These are phyloP conservation scores for Entomortierella lignicola DNA, from an alignment of 192 early-diverging fungal species.

Conservation along the genomic window DNA sequence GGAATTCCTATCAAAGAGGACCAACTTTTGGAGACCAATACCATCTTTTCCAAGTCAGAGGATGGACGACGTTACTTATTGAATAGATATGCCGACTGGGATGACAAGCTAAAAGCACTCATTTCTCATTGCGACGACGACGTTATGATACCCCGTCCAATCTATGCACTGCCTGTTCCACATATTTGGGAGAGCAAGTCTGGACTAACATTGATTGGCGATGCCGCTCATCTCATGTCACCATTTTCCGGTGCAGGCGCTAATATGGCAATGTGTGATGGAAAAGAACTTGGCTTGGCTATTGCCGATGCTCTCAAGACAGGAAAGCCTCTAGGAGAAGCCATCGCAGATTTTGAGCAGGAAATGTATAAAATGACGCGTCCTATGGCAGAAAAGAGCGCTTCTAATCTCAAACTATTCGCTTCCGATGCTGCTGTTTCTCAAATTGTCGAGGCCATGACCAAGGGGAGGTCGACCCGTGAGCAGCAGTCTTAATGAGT, in stretches of 20 bases:
- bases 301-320: conserved; percentile 28
- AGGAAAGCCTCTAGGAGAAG: conserved; percentile 14
- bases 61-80: conserved; percentile 20
- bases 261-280: conserved; percentile 55
- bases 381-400: conserved; percentile 18
- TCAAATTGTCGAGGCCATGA: conserved; percentile 7
- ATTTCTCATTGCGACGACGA: conserved; percentile 15
- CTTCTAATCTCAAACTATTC: conserved; percentile 20
- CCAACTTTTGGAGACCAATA: conserved; percentile 31
- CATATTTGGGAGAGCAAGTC: conserved; percentile 42
- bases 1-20: conserved; percentile 35
- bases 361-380: conserved; percentile 26
- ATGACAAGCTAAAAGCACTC: conserved; percentile 18
- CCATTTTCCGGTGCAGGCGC: conserved; percentile 65
- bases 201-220: conserved; percentile 58
- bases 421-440: conserved; percentile 9
- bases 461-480: conserved; percentile 1
- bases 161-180: conserved; percentile 55
- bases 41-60: conserved; percentile 21
- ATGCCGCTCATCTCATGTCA: conserved; percentile 63
- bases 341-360: conserved; percentile 27
- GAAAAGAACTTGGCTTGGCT: conserved; percentile 40
- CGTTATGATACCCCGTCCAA: conserved; percentile 20
- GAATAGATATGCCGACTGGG: conserved; percentile 31
- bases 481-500: conserved; percentile 7